Evolutionary conservation across 2,329 filamentous ascomycete species (phyloP).

Genomic region (Paraphaeosphaeria sporulosa): DNA sequence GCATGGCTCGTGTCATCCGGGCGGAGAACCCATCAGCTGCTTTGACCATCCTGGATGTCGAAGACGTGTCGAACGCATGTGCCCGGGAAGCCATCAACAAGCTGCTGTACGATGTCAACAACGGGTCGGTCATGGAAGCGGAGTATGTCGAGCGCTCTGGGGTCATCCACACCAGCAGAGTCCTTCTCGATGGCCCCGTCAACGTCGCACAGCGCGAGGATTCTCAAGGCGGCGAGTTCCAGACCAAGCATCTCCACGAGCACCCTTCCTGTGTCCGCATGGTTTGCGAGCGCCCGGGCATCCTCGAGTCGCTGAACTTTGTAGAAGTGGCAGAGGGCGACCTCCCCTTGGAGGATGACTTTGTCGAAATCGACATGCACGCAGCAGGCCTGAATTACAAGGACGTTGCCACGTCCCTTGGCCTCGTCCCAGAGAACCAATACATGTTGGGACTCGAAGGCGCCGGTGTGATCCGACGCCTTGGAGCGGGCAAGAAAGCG

Average conservation of each 20-base stretch:
- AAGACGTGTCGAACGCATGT: background rate
- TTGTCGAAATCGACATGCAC: slow-evolving; percentile 34
- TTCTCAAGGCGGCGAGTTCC: background rate
- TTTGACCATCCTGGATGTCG: background rate
- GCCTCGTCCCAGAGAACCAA: slow-evolving; percentile 22
- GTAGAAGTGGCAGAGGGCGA: background rate
- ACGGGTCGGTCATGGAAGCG: background rate
- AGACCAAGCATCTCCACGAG: slow-evolving; percentile 28
- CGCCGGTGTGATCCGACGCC: slow-evolving; percentile 19
- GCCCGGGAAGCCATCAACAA: background rate
- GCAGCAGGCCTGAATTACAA: slow-evolving; percentile 22
- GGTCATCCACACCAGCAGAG: background rate
- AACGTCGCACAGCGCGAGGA: background rate
- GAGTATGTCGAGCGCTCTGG: background rate
- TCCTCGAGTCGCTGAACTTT: background rate
- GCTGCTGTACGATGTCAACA: background rate
- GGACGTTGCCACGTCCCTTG: slow-evolving; percentile 27
- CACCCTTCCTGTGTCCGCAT: background rate
- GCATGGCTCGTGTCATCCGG: background rate
- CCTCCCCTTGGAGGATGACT: background rate
- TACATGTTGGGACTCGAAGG: slow-evolving; percentile 23
- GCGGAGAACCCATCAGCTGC: background rate
- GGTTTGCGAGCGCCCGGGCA: background rate
- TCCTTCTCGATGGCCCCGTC: background rate
- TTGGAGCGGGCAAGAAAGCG: slow-evolving; percentile 1